Conservation (phyloP, 2,329 filamentous ascomycete species). For the Fusarium nodosum region DNA sequence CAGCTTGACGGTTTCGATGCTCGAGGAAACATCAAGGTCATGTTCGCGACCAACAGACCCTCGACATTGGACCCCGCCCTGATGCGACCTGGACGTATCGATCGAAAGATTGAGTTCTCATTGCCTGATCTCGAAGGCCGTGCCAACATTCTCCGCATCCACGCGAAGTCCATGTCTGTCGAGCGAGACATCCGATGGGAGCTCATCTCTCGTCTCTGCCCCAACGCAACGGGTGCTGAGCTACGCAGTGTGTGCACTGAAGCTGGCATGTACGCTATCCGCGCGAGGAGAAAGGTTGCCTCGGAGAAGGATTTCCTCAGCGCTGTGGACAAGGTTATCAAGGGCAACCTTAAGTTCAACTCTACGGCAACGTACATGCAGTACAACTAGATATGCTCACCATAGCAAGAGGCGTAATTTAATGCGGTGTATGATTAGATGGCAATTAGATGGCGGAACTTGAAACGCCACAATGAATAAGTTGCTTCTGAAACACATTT, state of each 20-base stretch:
- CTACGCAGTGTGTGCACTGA: conserved; percentile 97
- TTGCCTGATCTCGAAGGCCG: conserved; percentile 96
- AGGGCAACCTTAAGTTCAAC: conserved; percentile 99
- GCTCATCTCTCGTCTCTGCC: conserved; percentile 95
- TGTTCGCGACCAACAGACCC: conserved; percentile 98
- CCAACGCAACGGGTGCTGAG: conserved; percentile 97
- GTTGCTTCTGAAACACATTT: conserved; percentile 30
- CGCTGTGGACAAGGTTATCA: conserved; percentile 99
- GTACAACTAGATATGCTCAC: conserved; percentile 81
- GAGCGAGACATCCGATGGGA: conserved; percentile 99
- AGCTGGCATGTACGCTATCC: conserved; percentile 98
- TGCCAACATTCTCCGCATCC: conserved; percentile 97
- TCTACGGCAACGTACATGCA: conserved; percentile 98
- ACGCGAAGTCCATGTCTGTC: conserved; percentile 99
- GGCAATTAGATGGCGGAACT: conserved; percentile 45
- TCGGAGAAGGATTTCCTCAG: conserved; percentile 99
- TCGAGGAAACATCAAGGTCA: conserved; percentile 98
- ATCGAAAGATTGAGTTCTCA: conserved; percentile 99
- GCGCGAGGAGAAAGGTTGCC: conserved; percentile 94
- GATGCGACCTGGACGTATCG: conserved; percentile 97
- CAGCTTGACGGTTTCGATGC: conserved; percentile 97
- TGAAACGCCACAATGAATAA: conserved; percentile 46
- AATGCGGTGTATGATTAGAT: conserved; percentile 55
- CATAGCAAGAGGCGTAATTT: conserved; percentile 46
- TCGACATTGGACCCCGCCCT: conserved; percentile 96